Conservation (phyloP, 2,329 filamentous ascomycete species). For the Pseudophaeomoniella oleicola region DNA sequence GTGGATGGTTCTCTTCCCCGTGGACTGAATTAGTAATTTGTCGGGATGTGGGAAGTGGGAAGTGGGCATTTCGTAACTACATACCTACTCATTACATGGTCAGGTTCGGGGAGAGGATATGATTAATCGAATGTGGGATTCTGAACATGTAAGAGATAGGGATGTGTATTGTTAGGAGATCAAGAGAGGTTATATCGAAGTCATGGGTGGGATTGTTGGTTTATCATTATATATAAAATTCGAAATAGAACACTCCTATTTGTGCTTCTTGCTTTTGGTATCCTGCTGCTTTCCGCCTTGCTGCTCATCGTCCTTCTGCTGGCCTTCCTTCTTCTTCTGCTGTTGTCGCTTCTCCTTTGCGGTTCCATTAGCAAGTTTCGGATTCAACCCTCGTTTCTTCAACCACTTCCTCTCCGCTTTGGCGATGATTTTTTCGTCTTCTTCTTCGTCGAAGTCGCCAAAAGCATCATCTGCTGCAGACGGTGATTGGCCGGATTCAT, state of each 20-base stretch:
- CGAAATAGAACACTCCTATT: neutral
- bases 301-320: slow-evolving; percentile 13
- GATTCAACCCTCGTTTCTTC: slow-evolving; percentile 60
- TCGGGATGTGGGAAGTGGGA: too few species aligned
- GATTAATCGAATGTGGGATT: too few species aligned
- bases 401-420: slow-evolving; percentile 59
- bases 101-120: too few species aligned
- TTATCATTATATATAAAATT: too few species aligned
- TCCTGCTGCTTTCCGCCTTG: slow-evolving; percentile 14
- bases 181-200: too few species aligned
- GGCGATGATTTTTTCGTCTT: slow-evolving; percentile 57
- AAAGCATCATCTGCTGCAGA: slow-evolving; percentile 40
- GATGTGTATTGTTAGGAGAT: too few species aligned
- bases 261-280: slow-evolving; percentile 12
- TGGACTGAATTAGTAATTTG: too few species aligned
- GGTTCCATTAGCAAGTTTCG: slow-evolving; percentile 37
- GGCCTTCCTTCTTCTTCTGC: slow-evolving; percentile 12
- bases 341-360: slow-evolving; percentile 10
- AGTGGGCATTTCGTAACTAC: too few species aligned
- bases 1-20: too few species aligned
- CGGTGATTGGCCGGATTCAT: slow-evolving; percentile 8
- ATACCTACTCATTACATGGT: too few species aligned
- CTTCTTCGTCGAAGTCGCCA: slow-evolving; percentile 60
- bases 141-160: too few species aligned
- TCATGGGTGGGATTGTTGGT: too few species aligned